Evolutionary conservation across 2,329 filamentous ascomycete species (phyloP).

Genomic region (Teratosphaeria epicoccoides): DNA sequence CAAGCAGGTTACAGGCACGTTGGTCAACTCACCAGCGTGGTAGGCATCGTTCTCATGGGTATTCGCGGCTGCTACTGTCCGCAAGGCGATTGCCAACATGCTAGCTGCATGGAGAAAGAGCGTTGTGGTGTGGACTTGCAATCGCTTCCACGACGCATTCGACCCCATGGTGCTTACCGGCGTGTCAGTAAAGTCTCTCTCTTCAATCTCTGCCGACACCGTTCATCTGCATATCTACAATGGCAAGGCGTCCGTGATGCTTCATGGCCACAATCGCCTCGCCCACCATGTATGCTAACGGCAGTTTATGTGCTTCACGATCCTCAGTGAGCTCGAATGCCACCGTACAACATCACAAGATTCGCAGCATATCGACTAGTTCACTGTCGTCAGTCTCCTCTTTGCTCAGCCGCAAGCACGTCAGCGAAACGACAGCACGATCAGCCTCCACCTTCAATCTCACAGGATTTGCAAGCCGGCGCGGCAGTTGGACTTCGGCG

Average conservation of each 20-base stretch:
- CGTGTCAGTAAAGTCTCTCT: not conserved
- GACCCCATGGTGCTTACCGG: not conserved
- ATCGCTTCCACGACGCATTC: not conserved
- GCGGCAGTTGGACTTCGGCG: conserved; percentile 9
- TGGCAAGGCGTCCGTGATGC: not conserved
- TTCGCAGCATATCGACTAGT: conserved; percentile 18
- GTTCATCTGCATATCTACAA: not conserved
- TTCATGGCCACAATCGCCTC: not conserved
- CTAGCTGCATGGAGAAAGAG: not conserved
- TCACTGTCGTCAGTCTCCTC: conserved; percentile 19
- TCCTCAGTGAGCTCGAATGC: conserved; percentile 14
- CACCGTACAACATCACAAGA: conserved; percentile 17
- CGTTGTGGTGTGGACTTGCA: not conserved
- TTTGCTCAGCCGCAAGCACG: conserved; percentile 8
- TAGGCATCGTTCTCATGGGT: no score
- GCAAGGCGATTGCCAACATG: no score
- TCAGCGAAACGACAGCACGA: not conserved
- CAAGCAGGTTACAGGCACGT: no score
- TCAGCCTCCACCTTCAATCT: conserved; percentile 3
- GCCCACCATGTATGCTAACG: conserved; percentile 1
- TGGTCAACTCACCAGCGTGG: no score
- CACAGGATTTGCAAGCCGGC: conserved; percentile 4
- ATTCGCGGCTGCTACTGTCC: no score
- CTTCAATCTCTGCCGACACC: not conserved
- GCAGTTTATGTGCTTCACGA: conserved; percentile 8